Conservation (phyloP, 2,329 filamentous ascomycete genomes). For the Exophiala spinifera region DNA sequence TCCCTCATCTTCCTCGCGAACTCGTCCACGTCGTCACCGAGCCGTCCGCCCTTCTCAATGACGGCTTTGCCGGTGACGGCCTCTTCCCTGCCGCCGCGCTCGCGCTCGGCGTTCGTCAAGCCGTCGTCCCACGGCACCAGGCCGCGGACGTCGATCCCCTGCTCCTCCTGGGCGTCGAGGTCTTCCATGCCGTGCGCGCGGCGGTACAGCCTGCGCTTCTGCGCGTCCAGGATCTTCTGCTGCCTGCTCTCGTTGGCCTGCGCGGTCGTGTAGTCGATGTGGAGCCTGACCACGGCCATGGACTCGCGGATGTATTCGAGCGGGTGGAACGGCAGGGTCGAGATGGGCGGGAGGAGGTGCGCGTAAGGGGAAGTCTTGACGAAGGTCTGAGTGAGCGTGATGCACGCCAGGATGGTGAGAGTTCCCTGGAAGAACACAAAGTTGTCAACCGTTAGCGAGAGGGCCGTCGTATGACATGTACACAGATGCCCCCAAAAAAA, state of each 20-base stretch:
- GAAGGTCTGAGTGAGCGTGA: slow-evolving; percentile 33
- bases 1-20: slow-evolving; percentile 16
- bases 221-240: slow-evolving; percentile 75
- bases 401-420: slow-evolving; percentile 31
- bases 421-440: no score
- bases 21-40: slow-evolving; percentile 16
- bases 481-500: background rate
- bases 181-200: slow-evolving; percentile 77
- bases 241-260: slow-evolving; percentile 69
- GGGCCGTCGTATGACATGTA: no score
- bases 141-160: slow-evolving; percentile 29
- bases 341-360: slow-evolving; percentile 70
- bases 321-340: slow-evolving; percentile 67
- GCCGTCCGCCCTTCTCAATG: slow-evolving; percentile 30
- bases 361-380: slow-evolving; percentile 66
- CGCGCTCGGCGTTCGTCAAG: slow-evolving; percentile 38
- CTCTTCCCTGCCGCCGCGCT: slow-evolving; percentile 30
- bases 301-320: slow-evolving; percentile 63
- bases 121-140: slow-evolving; percentile 35
- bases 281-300: slow-evolving; percentile 70
- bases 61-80: slow-evolving; percentile 30
- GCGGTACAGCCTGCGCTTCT: slow-evolving; percentile 81
- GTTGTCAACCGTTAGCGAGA: no score
- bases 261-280: slow-evolving; percentile 67
- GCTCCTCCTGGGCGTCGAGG: slow-evolving; percentile 39